A percentile compares a stretch with the other conserved stretches of the same genome.
phyloP scores from a whole-genome alignment of 2,329 filamentous ascomycete species.

The Xylariomycetidae sp. region DNA sequence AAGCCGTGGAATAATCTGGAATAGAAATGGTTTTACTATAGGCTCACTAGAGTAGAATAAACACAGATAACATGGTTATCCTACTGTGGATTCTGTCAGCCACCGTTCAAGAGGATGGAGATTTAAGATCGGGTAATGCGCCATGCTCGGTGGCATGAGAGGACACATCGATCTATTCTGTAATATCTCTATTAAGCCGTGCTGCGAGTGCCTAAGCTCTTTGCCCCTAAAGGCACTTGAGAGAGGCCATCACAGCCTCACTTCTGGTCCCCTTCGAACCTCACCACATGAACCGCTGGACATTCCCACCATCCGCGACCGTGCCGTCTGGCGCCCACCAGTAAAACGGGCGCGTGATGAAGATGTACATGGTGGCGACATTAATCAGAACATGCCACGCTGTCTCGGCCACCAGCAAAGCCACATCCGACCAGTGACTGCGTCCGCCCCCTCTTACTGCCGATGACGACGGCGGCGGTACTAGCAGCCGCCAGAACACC shows the following conservation, averaged over 20 bases:
- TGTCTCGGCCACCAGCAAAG: conserved; percentile 50
- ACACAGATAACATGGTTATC: not conserved
- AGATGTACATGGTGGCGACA: conserved; percentile 61
- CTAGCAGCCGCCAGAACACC: conserved; percentile 82
- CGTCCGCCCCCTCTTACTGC: not conserved
- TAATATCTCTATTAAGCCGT: too few relatives aligned
- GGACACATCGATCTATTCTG: too few relatives aligned
- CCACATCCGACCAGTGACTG: not conserved
- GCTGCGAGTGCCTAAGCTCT: too few relatives aligned
- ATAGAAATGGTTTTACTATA: conserved; percentile 6
- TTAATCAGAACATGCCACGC: conserved; percentile 64
- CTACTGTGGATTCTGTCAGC: not conserved
- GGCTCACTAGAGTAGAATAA: not conserved
- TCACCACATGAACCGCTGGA: conserved; percentile 82
- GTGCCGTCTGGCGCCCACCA: conserved; percentile 53
- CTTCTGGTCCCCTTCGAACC: not conserved
- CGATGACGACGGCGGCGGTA: conserved; percentile 43
- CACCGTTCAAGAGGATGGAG: too few relatives aligned
- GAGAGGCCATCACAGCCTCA: not conserved
- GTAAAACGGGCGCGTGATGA: conserved; percentile 60
- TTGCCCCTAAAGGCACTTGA: too few relatives aligned
- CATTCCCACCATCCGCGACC: conserved; percentile 46
- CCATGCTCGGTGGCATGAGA: too few relatives aligned
- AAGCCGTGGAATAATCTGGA: too few relatives aligned
- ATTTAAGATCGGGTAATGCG: too few relatives aligned